Percentiles rank a stretch among this genome's conserved stretches.
Conservation (phyloP, 2,329 filamentous ascomycete species). For the Fusarium robinianum region DNA sequence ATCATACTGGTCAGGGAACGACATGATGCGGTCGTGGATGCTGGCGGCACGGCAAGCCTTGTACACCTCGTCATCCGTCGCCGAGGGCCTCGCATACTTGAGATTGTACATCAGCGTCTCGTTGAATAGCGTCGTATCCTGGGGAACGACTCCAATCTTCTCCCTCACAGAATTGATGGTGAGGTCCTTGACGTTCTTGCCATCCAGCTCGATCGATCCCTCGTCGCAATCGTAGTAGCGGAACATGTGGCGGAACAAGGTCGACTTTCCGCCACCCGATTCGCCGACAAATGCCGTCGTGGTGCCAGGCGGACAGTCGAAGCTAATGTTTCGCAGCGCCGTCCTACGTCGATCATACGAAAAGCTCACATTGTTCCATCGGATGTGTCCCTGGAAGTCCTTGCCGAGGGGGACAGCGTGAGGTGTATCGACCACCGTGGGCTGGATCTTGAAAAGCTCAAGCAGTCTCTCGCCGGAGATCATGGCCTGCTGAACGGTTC, state of each 20-base stretch:
- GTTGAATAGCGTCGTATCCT: conserved; percentile 95
- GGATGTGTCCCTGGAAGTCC: conserved; percentile 77
- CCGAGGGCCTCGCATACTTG: conserved; percentile 81
- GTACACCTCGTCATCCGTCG: conserved; percentile 80
- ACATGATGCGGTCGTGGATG: conserved; percentile 90
- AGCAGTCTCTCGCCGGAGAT: conserved; percentile 95
- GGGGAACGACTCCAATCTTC: conserved; percentile 93
- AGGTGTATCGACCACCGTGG: conserved; percentile 82
- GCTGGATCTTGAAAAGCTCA: conserved; percentile 94
- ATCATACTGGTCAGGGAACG: conserved; percentile 84
- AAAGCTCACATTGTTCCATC: conserved; percentile 88
- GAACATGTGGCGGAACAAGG: conserved; percentile 92
- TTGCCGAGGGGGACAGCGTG: conserved; percentile 62
- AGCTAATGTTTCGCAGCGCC: conserved; percentile 80
- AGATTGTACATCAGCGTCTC: conserved; percentile 95
- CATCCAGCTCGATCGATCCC: conserved; percentile 84
- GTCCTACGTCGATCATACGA: conserved; percentile 86
- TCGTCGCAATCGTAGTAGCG: conserved; percentile 88
- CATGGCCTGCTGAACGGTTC: conserved; percentile 94
- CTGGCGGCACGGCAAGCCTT: conserved; percentile 83
- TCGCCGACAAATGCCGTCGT: conserved; percentile 96
- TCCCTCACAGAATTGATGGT: conserved; percentile 92
- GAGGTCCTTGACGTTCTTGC: conserved; percentile 78
- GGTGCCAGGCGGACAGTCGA: conserved; percentile 85
- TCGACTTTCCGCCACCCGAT: conserved; percentile 96